Evolutionary conservation across 495 filamentous ascomycete genomes (phyloP).

Genomic region (Aspergillus conjunctus): DNA sequence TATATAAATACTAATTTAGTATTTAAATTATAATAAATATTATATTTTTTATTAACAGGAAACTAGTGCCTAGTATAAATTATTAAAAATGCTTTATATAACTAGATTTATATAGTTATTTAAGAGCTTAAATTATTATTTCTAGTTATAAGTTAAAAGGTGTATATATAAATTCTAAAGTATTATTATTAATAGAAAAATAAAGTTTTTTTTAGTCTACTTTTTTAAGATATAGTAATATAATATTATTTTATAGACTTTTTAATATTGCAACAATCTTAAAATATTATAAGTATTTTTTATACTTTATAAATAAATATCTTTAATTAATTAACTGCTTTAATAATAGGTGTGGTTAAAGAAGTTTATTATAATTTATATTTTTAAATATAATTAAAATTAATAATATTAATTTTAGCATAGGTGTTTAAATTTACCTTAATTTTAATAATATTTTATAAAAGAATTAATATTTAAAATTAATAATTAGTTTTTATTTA

Average conservation of each 20-base stretch:
- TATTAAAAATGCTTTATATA: too few species aligned
- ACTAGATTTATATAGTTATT: background rate
- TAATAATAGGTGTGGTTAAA: too few species aligned
- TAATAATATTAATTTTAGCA: background rate
- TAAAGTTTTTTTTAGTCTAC: background rate
- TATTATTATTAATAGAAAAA: background rate
- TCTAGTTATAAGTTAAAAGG: too few species aligned
- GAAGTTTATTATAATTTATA: background rate
- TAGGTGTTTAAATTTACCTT: background rate
- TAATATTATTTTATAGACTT: too few species aligned
- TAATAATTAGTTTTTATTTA: conserved; percentile 1
- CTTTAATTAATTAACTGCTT: too few species aligned
- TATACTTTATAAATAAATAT: conserved; percentile 4
- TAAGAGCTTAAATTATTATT: background rate
- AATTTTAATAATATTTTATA: background rate
- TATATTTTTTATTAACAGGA: background rate
- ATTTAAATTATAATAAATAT: background rate
- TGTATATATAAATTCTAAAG: background rate
- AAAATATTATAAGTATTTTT: background rate
- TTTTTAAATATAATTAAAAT: background rate
- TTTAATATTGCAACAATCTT: too few species aligned
- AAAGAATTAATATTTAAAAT: too few species aligned
- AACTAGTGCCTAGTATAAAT: too few species aligned
- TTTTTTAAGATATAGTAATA: too few species aligned
- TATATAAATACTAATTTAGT: too few species aligned